Conservation (phyloP, 129 eudicot species). For the Centella asiatica region DNA sequence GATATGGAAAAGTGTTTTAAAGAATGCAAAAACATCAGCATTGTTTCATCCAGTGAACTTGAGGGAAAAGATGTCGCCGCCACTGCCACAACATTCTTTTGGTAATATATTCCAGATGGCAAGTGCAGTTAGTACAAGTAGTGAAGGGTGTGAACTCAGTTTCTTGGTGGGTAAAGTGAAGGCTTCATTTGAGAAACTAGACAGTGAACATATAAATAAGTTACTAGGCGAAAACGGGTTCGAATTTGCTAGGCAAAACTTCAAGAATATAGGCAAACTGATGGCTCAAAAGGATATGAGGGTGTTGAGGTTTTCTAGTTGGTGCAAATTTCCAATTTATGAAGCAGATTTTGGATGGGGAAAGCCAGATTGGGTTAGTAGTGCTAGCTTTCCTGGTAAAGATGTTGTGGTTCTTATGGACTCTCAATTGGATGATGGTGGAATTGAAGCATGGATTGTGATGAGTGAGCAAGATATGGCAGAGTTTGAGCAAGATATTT, state of each 20-base stretch:
- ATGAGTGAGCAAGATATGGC: constrained; percentile 9
- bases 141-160: constrained; percentile 10
- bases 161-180: constrained; percentile 32
- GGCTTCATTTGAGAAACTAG: constrained; percentile 27
- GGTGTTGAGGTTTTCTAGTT: constrained; percentile 38
- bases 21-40: constrained; percentile 19
- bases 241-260: constrained; percentile 33
- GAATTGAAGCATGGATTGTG: constrained; percentile 3
- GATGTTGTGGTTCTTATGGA: neutral
- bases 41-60: constrained; percentile 40
- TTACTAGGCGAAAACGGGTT: constrained; percentile 35
- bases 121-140: constrained; percentile 16
- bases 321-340: constrained; percentile 34
- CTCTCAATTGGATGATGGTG: neutral
- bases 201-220: constrained; percentile 17
- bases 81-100: constrained; percentile 31
- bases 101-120: constrained; percentile 51
- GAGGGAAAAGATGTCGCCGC: constrained; percentile 34
- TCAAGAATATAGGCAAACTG: constrained; percentile 21
- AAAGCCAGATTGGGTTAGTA: constrained; percentile 32
- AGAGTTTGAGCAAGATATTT: constrained; percentile 4
- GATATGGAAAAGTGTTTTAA: constrained; percentile 34
- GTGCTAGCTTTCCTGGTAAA: constrained; percentile 5
- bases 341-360: constrained; percentile 53
- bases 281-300: constrained; percentile 22